Conservation (phyloP, 2,329 filamentous ascomycete species). For the Tricladium varicosporioides region DNA sequence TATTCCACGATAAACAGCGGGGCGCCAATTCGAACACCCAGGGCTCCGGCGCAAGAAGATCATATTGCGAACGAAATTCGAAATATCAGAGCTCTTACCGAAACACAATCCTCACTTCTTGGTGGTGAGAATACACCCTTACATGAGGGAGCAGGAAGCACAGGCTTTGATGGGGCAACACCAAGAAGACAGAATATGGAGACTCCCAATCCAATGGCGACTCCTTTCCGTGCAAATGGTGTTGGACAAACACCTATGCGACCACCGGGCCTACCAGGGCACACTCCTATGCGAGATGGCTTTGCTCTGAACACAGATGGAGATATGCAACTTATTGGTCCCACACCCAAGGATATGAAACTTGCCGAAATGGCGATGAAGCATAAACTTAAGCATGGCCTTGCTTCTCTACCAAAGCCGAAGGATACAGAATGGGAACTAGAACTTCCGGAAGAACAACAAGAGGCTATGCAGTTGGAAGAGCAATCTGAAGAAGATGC, state of each 20-base stretch:
- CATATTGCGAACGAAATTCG: conserved; percentile 94
- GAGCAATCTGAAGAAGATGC: conserved; percentile 57
- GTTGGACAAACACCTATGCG: conserved; percentile 64
- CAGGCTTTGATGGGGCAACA: conserved; percentile 82
- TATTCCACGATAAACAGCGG: conserved; percentile 78
- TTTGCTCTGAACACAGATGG: conserved; percentile 77
- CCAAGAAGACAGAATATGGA: conserved; percentile 77
- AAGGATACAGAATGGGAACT: conserved; percentile 95
- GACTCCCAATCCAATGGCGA: conserved; percentile 96
- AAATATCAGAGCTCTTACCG: conserved; percentile 87
- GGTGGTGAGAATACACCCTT: conserved; percentile 93
- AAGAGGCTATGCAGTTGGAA: conserved; percentile 51
- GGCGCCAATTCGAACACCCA: conserved; percentile 88
- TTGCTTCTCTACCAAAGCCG: conserved; percentile 85
- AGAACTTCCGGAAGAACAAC: conserved; percentile 80
- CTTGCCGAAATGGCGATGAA: conserved; percentile 67
- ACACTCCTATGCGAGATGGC: conserved; percentile 82
- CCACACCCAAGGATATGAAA: conserved; percentile 75
- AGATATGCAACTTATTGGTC: conserved; percentile 64
- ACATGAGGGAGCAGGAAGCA: conserved; percentile 76
- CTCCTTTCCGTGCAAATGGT: conserved; percentile 71
- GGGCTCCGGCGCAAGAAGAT: conserved; percentile 88
- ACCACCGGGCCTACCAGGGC: conserved; percentile 62
- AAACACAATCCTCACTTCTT: conserved; percentile 89
- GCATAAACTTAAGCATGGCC: conserved; percentile 65